Conservation (phyloP, 257 asterid species). For the Coffea eugenioides region DNA sequence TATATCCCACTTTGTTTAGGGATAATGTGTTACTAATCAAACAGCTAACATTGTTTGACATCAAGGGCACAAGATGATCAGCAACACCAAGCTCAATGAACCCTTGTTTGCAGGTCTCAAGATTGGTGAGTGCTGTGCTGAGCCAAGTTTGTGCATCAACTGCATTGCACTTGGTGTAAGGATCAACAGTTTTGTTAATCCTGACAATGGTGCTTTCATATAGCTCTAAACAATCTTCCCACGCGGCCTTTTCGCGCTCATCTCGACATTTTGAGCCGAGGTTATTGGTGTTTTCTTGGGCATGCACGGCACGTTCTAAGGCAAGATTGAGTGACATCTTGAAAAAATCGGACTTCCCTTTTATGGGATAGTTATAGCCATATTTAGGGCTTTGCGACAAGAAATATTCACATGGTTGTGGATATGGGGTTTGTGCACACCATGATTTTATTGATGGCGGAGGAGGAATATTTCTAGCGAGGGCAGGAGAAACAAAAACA, state of each 20-base stretch:
- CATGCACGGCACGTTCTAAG: constrained; percentile 60
- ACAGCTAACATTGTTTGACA: constrained; percentile 53
- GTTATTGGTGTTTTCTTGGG: constrained; percentile 22
- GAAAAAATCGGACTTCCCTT: constrained; percentile 54
- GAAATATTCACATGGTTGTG: constrained; percentile 63
- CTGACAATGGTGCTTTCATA: constrained; percentile 42
- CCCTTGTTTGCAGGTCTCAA: constrained; percentile 34
- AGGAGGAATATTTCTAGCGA: constrained; percentile 26
- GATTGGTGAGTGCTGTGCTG: constrained; percentile 16
- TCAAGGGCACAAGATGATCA: constrained; percentile 36
- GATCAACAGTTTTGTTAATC: constrained; percentile 54
- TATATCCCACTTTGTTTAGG: constrained; percentile 37
- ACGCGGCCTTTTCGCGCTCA: constrained; percentile 62
- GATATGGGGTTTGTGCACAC: constrained; percentile 82
- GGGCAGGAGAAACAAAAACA: constrained; percentile 28
- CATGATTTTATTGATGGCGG: constrained; percentile 40
- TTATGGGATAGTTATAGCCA: constrained; percentile 26
- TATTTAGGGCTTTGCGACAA: constrained; percentile 46
- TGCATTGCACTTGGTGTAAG: constrained; percentile 31
- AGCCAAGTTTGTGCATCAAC: constrained; percentile 27
- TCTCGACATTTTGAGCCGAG: constrained; percentile 61
- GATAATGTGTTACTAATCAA: constrained; percentile 64
- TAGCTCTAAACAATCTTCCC: constrained; percentile 78
- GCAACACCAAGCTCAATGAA: constrained; percentile 53
- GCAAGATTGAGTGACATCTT: constrained; percentile 51